Percentiles rank a stretch among this genome's conserved stretches.
Evolutionary conservation across 768 basidiomycete species (phyloP).

Genomic region (Termitomyces eurrhizus): DNA sequence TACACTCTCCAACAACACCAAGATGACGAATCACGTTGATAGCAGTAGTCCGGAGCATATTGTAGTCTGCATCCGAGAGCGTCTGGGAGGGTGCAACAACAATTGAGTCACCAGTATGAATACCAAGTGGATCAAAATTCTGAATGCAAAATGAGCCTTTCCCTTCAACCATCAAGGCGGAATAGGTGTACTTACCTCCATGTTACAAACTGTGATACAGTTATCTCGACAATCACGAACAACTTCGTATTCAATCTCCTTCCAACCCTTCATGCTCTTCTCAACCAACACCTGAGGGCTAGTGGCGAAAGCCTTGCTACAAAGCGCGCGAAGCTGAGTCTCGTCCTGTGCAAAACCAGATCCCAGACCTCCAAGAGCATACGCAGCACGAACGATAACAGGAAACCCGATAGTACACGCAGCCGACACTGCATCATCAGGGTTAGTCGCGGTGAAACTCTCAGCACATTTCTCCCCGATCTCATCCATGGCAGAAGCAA

Average conservation of each 20-base stretch:
- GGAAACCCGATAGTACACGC: constrained; percentile 88
- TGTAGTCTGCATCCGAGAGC: constrained; percentile 97
- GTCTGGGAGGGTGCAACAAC: constrained; percentile 98
- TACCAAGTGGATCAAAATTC: constrained; percentile 99
- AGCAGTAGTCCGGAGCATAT: constrained; percentile 97
- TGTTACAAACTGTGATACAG: constrained; percentile 99
- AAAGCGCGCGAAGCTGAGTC: constrained; percentile 81
- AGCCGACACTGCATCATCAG: constrained; percentile 79
- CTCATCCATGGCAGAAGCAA: constrained; percentile 90
- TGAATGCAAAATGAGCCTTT: constrained; percentile 25
- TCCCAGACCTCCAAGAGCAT: constrained; percentile 93
- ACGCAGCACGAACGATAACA: constrained; percentile 95
- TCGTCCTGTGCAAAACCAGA: constrained; percentile 97
- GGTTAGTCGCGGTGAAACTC: constrained; percentile 82
- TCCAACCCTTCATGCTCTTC: constrained; percentile 99
- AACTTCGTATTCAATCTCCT: constrained; percentile 99
- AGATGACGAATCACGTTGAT: constrained; percentile 99
- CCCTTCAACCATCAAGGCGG: not conserved
- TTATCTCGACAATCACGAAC: constrained; percentile 97
- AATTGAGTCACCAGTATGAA: constrained; percentile 98
- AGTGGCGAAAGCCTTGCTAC: constrained; percentile 94
- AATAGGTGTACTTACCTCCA: constrained; percentile 74
- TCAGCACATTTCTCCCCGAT: constrained; percentile 96
- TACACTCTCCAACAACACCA: constrained; percentile 97
- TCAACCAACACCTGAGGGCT: constrained; percentile 99